Evolutionary conservation across 345 rosid genomes (phyloP).

Genomic region (Eucalyptus polybractea): DNA sequence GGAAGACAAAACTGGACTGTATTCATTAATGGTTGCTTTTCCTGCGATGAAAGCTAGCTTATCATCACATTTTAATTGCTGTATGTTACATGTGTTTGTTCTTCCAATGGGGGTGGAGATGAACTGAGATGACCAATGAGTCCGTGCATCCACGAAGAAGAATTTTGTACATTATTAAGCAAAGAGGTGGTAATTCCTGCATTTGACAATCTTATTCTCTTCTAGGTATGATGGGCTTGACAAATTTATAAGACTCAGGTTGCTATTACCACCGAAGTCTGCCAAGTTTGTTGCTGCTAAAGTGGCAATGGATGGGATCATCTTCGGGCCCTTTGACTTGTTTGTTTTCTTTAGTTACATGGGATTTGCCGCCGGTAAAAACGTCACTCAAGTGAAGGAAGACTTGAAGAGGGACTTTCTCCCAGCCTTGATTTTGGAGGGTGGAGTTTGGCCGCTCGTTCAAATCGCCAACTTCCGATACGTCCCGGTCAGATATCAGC

Average conservation of each 20-base stretch:
- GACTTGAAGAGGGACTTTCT: slow-evolving; percentile 84
- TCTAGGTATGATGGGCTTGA: slow-evolving; percentile 82
- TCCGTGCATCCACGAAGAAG: neutral
- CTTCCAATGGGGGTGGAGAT: neutral
- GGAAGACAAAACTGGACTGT: neutral
- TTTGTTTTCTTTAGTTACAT: slow-evolving; percentile 76
- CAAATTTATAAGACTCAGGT: slow-evolving; percentile 48
- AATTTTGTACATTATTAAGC: neutral
- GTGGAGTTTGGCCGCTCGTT: slow-evolving; percentile 77
- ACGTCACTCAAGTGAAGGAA: slow-evolving; percentile 55
- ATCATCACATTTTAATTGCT: neutral
- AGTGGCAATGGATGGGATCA: slow-evolving; percentile 85
- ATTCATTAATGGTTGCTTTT: neutral
- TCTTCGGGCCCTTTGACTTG: slow-evolving; percentile 82
- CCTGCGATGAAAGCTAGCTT: neutral
- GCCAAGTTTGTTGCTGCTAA: slow-evolving; percentile 60
- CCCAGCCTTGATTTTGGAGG: slow-evolving; percentile 82
- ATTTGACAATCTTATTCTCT: neutral
- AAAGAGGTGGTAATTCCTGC: neutral
- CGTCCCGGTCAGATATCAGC: slow-evolving; percentile 77
- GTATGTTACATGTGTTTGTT: neutral
- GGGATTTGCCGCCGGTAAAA: slow-evolving; percentile 78
- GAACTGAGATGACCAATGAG: neutral
- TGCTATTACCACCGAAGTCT: slow-evolving; percentile 56
- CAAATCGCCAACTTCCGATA: slow-evolving; percentile 83